Conservation (phyloP, 2,329 filamentous ascomycete genomes). For the Fusarium chaquense region DNA sequence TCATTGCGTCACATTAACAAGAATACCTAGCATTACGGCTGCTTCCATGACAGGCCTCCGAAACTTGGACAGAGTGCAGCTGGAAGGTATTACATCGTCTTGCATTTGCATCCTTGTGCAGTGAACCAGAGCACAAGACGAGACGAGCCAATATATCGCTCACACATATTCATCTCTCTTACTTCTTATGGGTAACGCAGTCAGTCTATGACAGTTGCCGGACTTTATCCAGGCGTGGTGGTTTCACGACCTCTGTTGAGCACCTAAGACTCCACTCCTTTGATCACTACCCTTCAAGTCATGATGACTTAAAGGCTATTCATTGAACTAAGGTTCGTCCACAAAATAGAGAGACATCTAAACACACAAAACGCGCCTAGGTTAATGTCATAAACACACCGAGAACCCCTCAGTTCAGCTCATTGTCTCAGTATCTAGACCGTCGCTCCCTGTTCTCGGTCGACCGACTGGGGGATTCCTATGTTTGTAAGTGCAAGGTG, state of each 20-base stretch:
- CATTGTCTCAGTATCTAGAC: slow-evolving; percentile 21
- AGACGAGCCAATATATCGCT: slow-evolving; percentile 9
- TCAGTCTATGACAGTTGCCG: neutral
- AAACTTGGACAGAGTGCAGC: slow-evolving; percentile 9
- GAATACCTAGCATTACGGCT: neutral
- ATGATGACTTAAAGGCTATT: neutral
- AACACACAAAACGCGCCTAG: slow-evolving; percentile 25
- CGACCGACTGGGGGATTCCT: slow-evolving; percentile 3
- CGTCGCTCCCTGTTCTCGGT: slow-evolving; percentile 32
- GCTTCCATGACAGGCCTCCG: neutral
- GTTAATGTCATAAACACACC: slow-evolving; percentile 8
- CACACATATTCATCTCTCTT: neutral
- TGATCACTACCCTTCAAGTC: slow-evolving; percentile 12
- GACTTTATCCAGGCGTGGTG: slow-evolving; percentile 7
- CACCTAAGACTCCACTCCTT: slow-evolving; percentile 2
- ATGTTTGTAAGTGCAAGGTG: neutral
- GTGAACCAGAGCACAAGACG: slow-evolving; percentile 11
- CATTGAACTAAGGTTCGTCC: neutral
- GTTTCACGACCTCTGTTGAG: neutral
- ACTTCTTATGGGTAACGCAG: neutral
- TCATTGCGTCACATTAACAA: slow-evolving; percentile 19
- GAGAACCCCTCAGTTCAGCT: slow-evolving; percentile 24
- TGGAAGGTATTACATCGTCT: slow-evolving; percentile 22
- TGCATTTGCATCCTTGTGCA: neutral
- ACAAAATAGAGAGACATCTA: slow-evolving; percentile 15